A percentile compares a stretch with the other conserved stretches of the same genome.
Conservation (phyloP, 2,329 filamentous ascomycete genomes). For the Pleomassaria siparia region DNA sequence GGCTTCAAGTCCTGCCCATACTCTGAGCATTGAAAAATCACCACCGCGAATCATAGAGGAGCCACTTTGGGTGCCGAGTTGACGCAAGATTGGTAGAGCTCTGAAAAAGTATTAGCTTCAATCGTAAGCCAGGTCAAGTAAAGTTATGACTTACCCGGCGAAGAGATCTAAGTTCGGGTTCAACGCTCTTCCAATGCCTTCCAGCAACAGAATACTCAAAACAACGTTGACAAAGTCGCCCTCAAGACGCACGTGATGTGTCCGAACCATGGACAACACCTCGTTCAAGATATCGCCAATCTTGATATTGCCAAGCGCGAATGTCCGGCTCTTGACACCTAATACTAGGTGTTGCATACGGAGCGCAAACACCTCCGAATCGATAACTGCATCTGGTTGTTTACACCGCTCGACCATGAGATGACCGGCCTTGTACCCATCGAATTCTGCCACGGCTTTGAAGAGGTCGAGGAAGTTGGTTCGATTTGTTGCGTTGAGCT, state of each 20-base stretch:
- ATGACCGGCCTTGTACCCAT: constrained; percentile 91
- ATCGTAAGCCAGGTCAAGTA: background rate
- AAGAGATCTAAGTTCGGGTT: constrained; percentile 88
- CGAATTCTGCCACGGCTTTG: constrained; percentile 92
- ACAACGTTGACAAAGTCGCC: constrained; percentile 99
- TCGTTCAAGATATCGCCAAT: constrained; percentile 94
- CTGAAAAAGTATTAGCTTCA: constrained; percentile 45
- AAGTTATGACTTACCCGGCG: constrained; percentile 62
- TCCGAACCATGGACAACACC: constrained; percentile 86
- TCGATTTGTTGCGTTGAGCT: constrained; percentile 84
- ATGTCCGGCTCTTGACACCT: constrained; percentile 83
- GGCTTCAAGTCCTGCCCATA: constrained; percentile 90
- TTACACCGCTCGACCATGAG: constrained; percentile 96
- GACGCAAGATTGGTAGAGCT: constrained; percentile 84
- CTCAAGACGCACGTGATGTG: constrained; percentile 90
- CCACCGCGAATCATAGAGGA: constrained; percentile 54
- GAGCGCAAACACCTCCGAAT: constrained; percentile 86
- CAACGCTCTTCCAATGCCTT: constrained; percentile 86
- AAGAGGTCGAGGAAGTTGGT: constrained; percentile 94
- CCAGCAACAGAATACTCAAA: constrained; percentile 86
- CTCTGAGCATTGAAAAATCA: constrained; percentile 71
- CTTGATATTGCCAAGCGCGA: constrained; percentile 90
- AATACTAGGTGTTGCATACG: constrained; percentile 97
- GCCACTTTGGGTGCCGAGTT: constrained; percentile 78
- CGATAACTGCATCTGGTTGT: constrained; percentile 85